Evolutionary conservation across 163 green algal species (phyloP), one percentile per base, ranked within the genome.

Genomic region (Volvox carteri): DNA sequence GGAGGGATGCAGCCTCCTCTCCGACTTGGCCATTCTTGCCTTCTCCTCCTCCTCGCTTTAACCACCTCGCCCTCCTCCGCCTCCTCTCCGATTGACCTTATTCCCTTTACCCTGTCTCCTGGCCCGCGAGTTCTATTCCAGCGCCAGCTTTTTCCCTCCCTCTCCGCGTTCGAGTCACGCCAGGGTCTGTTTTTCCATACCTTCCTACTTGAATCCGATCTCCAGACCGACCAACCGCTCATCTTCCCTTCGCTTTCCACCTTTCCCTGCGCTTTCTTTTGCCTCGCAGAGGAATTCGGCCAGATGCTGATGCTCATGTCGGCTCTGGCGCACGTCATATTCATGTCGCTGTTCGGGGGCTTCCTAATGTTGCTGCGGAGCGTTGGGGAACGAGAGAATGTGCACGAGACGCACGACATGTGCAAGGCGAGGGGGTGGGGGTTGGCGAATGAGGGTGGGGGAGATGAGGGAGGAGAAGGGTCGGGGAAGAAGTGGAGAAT

Each of bases 271-370:
- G 30, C 33, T 56, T 72, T 56, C 50, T 18, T 52, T 14, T 48
- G 19, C 56, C 56, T 35, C 25, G 56, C 83, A 88, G 83, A 89
- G 84, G 72, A 84, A 72, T 89, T 81, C 50, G 70, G 84, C 35
- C 70, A 89, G 84, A 60, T 84, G n/a, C 84, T 89, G 72, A 89
- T 89, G 84, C 72, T 89, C 25, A 76, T 89, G 84, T 84, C 68
- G 14, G 72, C 84, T 0, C 84, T 89, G 39, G 84, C 70, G 39
- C 84, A 89, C 70, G 50, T 89, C n/a, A 84, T 76, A 16, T 89
- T 84, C 84, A 89, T 89, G 84, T 35, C 54, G n/a, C 50, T 89
- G 28, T 89, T 78, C 72, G 84, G 84, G 5, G 84, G 70, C 41
- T 89, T 89, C 84, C 42, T 89, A 72, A 52, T 89, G 84, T 52